Evolutionary conservation across 768 basidiomycete genomes (phyloP).

Genomic region (Russula sp.): DNA sequence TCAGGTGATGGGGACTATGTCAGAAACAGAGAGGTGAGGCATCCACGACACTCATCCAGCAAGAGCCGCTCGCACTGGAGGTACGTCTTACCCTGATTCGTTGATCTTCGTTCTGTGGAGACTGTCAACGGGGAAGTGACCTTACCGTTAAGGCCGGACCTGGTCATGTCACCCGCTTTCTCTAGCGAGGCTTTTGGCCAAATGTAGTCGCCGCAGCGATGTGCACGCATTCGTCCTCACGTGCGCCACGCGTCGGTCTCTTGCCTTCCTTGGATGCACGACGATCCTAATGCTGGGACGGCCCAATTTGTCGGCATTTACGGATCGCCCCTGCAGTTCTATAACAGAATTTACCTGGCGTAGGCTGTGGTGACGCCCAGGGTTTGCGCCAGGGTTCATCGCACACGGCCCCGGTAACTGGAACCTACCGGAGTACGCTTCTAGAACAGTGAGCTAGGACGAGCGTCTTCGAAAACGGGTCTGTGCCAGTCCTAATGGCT

Average conservation of each 20-base stretch:
- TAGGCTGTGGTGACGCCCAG: not conserved
- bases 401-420: constrained; percentile 1
- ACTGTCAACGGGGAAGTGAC: constrained; percentile 10
- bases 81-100: constrained; percentile 7
- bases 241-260: constrained; percentile 20
- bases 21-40: constrained; percentile 8
- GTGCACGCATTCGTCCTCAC: constrained; percentile 17
- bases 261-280: constrained; percentile 10
- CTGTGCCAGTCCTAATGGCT: not conserved
- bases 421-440: not conserved
- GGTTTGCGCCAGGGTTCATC: constrained; percentile 3
- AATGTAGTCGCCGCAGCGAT: constrained; percentile 15
- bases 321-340: not conserved
- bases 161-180: constrained; percentile 6
- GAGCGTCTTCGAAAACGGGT: not conserved
- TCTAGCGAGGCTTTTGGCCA: not conserved
- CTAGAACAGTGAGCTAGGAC: not conserved
- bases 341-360: not conserved
- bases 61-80: constrained; percentile 5
- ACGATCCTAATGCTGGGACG: constrained; percentile 8
- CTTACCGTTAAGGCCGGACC: constrained; percentile 17
- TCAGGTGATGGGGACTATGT: constrained; percentile 3
- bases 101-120: constrained; percentile 16
- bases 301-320: not conserved
- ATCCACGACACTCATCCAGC: not conserved